A percentile compares a stretch with the other conserved stretches of the same genome.
Conservation (phyloP, 306 rosid genomes). For the apple (Malus domestica) region DNA sequence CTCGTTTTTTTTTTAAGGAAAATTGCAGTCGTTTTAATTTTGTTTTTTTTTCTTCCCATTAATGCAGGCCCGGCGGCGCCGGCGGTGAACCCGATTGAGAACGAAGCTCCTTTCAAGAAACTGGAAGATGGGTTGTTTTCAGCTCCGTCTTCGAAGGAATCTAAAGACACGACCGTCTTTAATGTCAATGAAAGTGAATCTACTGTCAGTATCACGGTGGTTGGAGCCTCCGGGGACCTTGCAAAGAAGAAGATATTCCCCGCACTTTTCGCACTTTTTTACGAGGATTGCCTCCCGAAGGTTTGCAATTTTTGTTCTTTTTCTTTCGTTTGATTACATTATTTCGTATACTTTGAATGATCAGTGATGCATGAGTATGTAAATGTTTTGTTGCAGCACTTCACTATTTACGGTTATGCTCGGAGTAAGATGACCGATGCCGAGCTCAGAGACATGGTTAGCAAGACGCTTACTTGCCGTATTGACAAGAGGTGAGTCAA, state of each 20-base stretch:
- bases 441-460: constrained; percentile 77
- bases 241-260: constrained; percentile 96
- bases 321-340: not conserved
- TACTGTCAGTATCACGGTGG: constrained; percentile 74
- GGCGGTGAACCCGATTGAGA: constrained; percentile 33
- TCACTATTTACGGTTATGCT: constrained; percentile 73
- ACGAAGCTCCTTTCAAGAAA: constrained; percentile 30
- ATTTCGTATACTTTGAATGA: constrained; percentile 8
- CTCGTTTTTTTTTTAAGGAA: not conserved
- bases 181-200: constrained; percentile 34
- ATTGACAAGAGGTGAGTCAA: constrained; percentile 65
- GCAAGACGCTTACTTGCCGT: constrained; percentile 90
- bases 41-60: not conserved
- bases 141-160: constrained; percentile 23
- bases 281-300: constrained; percentile 84
- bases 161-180: constrained; percentile 14
- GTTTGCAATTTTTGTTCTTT: constrained; percentile 20
- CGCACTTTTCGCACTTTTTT: constrained; percentile 84
- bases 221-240: constrained; percentile 95
- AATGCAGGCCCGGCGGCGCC: constrained; percentile 42
- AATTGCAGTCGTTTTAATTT: not conserved
- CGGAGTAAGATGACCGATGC: constrained; percentile 92
- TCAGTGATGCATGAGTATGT: not conserved
- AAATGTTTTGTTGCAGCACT: constrained; percentile 42
- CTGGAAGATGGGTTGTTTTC: constrained; percentile 35